Percentiles rank a stretch among this genome's conserved stretches.
These are phyloP conservation scores for Pleurotus djamor DNA, from an alignment of 768 basidiomycete genomes.

Conservation along the genomic window DNA sequence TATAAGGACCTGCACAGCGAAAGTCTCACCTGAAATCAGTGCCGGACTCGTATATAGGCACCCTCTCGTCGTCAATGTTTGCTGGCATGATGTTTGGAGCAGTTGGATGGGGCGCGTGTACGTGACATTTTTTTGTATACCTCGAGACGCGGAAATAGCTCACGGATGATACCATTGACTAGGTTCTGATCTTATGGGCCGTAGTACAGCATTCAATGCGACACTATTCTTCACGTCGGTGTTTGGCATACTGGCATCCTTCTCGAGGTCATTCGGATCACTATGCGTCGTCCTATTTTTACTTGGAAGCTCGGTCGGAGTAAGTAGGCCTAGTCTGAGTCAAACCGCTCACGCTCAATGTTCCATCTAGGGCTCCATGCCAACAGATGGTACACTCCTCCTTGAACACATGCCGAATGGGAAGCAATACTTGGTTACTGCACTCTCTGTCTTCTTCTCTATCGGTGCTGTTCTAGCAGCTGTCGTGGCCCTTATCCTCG, in stretches of 20 bases:
- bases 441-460: conserved; percentile 94
- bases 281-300: conserved; percentile 83
- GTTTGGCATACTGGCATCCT: conserved; percentile 82
- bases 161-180: neutral
- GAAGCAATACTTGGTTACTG: conserved; percentile 92
- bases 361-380: conserved; percentile 79
- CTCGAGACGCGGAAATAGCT: neutral
- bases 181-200: conserved; percentile 88
- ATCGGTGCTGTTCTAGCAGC: conserved; percentile 88
- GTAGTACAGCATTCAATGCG: conserved; percentile 87
- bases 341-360: neutral
- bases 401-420: conserved; percentile 90
- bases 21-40: conserved; percentile 32
- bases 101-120: conserved; percentile 88
- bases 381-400: conserved; percentile 91
- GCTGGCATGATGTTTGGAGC: conserved; percentile 98
- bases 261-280: conserved; percentile 61
- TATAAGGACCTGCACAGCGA: neutral
- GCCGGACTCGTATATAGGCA: conserved; percentile 74
- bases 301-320: conserved; percentile 92
- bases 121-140: neutral
- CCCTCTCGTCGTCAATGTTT: conserved; percentile 86
- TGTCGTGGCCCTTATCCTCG: conserved; percentile 71
- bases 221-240: conserved; percentile 89
- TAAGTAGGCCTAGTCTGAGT: conserved; percentile 31